phyloP scores from a whole-genome alignment of 768 basidiomycete species.

The Tephrocybe rancida region DNA sequence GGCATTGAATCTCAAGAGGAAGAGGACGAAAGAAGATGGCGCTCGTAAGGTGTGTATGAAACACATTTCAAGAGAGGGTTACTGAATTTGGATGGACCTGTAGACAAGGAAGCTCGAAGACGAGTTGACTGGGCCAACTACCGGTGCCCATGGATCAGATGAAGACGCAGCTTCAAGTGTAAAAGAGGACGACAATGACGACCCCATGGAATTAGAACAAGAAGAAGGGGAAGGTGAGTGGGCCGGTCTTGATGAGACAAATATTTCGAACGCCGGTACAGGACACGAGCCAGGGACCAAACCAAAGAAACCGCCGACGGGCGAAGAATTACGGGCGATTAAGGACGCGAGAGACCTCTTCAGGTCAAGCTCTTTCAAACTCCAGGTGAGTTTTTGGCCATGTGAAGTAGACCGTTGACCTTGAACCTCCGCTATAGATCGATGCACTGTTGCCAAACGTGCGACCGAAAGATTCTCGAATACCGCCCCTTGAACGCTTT shows the following conservation, averaged over 20 bases:
- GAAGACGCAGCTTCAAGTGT: slow-evolving; percentile 12
- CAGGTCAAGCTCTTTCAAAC: slow-evolving; percentile 79
- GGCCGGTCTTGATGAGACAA: slow-evolving; percentile 24
- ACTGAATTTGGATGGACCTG: neutral
- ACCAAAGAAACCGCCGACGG: slow-evolving; percentile 59
- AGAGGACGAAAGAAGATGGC: slow-evolving; percentile 20
- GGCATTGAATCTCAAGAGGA: slow-evolving; percentile 29
- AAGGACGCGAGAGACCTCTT: slow-evolving; percentile 77
- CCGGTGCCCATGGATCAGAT: slow-evolving; percentile 10
- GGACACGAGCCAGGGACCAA: slow-evolving; percentile 25
- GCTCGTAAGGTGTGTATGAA: slow-evolving; percentile 24
- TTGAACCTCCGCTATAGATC: slow-evolving; percentile 50
- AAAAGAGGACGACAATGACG: slow-evolving; percentile 4
- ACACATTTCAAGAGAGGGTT: neutral
- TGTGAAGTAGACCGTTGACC: neutral
- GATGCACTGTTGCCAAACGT: slow-evolving; percentile 80
- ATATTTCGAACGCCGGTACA: slow-evolving; percentile 2
- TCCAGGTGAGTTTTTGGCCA: slow-evolving; percentile 58
- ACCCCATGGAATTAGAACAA: slow-evolving; percentile 12
- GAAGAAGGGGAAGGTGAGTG: slow-evolving; percentile 28
- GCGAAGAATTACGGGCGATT: slow-evolving; percentile 69
- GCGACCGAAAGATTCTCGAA: slow-evolving; percentile 61
- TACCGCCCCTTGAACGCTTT: slow-evolving; percentile 65
- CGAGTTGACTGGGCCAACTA: neutral
- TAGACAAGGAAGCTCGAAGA: slow-evolving; percentile 17